These are phyloP conservation scores for Nidularia sp. DNA, from an alignment of 768 basidiomycete species.

Conservation along the genomic window DNA sequence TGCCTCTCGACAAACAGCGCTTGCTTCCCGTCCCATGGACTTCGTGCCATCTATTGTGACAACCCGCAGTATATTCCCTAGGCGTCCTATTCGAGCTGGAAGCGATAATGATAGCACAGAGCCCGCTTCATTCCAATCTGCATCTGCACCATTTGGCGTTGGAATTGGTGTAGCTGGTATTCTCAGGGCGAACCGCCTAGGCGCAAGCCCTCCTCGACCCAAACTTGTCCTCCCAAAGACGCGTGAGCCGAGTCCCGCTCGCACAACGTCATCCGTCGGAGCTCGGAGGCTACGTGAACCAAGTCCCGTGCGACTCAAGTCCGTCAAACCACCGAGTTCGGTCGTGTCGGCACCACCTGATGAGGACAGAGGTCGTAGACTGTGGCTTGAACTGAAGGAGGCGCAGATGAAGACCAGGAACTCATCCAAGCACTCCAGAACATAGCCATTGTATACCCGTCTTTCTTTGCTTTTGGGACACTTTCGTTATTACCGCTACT, in stretches of 20 bases:
- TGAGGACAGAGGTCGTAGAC: background rate
- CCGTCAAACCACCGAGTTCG: background rate
- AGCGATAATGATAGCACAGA: no score
- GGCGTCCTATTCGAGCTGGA: no score
- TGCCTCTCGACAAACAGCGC: conserved; percentile 26
- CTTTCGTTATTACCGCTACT: conserved; percentile 2
- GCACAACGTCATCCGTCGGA: conserved; percentile 10
- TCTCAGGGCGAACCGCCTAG: conserved; percentile 6
- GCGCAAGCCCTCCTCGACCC: conserved; percentile 5
- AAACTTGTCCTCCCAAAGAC: conserved; percentile 25
- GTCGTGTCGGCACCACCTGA: background rate
- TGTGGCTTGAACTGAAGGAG: conserved; percentile 52
- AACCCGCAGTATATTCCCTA: no score
- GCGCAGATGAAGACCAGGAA: conserved; percentile 43
- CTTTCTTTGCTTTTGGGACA: no score
- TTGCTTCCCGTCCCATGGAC: no score
- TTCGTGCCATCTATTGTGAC: no score
- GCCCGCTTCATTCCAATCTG: no score
- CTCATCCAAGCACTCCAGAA: conserved; percentile 36
- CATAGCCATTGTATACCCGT: conserved; percentile 2
- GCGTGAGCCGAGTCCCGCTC: conserved; percentile 16
- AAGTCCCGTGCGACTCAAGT: background rate
- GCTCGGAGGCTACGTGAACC: conserved; percentile 1
- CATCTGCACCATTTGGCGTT: no score
- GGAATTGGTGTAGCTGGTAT: no score